Percentiles rank a stretch among this genome's conserved stretches.
These are phyloP conservation scores for Colletotrichum sp. DNA, from an alignment of 2,329 filamentous ascomycete species.

Conservation along the genomic window DNA sequence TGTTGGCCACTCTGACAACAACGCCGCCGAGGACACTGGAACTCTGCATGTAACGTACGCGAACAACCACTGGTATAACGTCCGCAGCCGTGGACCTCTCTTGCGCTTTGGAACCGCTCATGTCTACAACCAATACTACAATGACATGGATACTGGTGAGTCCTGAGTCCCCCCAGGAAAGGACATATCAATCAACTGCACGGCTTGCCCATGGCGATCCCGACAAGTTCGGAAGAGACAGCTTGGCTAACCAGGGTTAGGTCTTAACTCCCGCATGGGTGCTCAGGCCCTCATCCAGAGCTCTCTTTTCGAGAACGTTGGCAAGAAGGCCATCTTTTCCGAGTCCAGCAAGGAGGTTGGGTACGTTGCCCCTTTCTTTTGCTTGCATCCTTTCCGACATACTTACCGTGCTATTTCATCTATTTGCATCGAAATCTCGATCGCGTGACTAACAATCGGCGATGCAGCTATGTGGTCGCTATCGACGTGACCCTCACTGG, in stretches of 20 bases:
- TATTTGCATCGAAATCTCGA: background rate
- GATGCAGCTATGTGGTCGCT: constrained; percentile 35
- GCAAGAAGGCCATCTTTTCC: constrained; percentile 32
- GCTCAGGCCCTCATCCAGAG: constrained; percentile 60
- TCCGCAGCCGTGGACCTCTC: constrained; percentile 64
- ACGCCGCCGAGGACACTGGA: constrained; percentile 59
- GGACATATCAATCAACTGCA: background rate
- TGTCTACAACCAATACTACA: constrained; percentile 49
- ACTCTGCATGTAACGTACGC: constrained; percentile 65
- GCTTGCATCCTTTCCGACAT: background rate
- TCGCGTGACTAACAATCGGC: background rate
- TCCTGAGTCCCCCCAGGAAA: rapidly evolving
- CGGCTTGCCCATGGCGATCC: background rate
- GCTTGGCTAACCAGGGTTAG: background rate
- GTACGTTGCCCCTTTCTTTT: background rate
- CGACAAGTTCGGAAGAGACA: background rate
- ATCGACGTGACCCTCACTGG: constrained; percentile 45
- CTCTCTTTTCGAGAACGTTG: constrained; percentile 47
- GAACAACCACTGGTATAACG: constrained; percentile 66
- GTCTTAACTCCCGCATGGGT: constrained; percentile 57
- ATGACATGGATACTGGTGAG: constrained; percentile 28
- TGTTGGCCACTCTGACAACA: constrained; percentile 61
- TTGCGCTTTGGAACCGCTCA: constrained; percentile 68
- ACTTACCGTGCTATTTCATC: background rate
- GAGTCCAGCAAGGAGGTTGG: constrained; percentile 32